Percentiles rank a stretch among this genome's conserved stretches.
Evolutionary conservation across 1,284 basidiomycete species (phyloP).

Genomic region (Wolfiporia cocos): DNA sequence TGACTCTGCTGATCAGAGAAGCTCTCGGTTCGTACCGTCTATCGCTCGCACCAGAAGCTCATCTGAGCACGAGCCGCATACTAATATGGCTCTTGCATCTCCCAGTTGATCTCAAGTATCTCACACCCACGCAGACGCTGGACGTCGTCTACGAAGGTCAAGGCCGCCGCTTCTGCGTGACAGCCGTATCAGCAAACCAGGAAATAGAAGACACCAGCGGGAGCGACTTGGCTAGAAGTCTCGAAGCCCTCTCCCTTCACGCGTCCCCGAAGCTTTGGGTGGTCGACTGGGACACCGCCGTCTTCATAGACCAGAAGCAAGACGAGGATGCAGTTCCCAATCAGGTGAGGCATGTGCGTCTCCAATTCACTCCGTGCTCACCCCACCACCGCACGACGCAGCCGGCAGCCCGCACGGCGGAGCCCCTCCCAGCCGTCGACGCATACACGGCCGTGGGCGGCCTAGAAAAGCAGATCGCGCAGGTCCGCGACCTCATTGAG

Average conservation of each 20-base stretch:
- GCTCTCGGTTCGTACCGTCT: constrained; percentile 41
- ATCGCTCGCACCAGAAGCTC: constrained; percentile 5
- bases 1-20: constrained; percentile 58
- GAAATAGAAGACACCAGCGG: constrained; percentile 20
- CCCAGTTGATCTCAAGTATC: constrained; percentile 69
- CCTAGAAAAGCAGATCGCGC: constrained; percentile 80
- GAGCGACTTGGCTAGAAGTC: constrained; percentile 32
- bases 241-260: constrained; percentile 38
- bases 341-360: constrained; percentile 6
- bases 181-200: constrained; percentile 37
- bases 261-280: constrained; percentile 40
- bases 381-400: neutral
- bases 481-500: constrained; percentile 92
- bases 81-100: neutral
- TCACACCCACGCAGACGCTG: constrained; percentile 56
- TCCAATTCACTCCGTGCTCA: neutral
- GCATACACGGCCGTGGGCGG: constrained; percentile 83
- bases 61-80: constrained; percentile 7
- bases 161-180: constrained; percentile 46
- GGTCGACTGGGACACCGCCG: constrained; percentile 55
- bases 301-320: constrained; percentile 38
- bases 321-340: constrained; percentile 10
- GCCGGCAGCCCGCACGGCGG: constrained; percentile 3
- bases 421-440: constrained; percentile 33
- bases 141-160: constrained; percentile 61